phyloP scores from a whole-genome alignment of 2,329 filamentous ascomycete genomes.

The Neofusicoccum kwambonambiense region DNA sequence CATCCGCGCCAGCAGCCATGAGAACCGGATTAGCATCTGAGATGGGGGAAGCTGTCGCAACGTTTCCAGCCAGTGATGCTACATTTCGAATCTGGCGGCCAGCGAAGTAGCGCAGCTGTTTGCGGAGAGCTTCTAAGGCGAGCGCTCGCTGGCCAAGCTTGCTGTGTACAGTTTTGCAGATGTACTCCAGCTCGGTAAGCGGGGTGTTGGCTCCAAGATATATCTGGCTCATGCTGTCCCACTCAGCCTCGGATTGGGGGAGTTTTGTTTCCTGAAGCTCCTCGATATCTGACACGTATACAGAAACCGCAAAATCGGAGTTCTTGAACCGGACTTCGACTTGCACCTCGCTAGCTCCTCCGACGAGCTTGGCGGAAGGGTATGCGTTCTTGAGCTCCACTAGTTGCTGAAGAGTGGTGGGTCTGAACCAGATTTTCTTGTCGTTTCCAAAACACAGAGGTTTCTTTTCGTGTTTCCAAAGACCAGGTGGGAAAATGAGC shows the following conservation, averaged over 20 bases:
- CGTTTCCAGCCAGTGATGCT: slow-evolving; percentile 87
- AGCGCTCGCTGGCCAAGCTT: slow-evolving; percentile 37
- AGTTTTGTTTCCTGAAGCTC: slow-evolving; percentile 69
- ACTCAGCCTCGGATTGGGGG: slow-evolving; percentile 26
- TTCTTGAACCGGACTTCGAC: slow-evolving; percentile 98
- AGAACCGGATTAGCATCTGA: slow-evolving; percentile 93
- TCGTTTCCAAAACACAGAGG: slow-evolving; percentile 89
- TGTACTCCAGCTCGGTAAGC: slow-evolving; percentile 81
- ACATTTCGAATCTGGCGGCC: slow-evolving; percentile 94
- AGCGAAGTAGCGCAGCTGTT: slow-evolving; percentile 91
- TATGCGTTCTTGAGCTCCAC: slow-evolving; percentile 83
- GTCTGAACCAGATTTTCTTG: slow-evolving; percentile 87
- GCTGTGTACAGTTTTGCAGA: slow-evolving; percentile 71
- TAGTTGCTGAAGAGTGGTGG: slow-evolving; percentile 78
- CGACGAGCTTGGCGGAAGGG: slow-evolving; percentile 89
- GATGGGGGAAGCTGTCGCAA: slow-evolving; percentile 91
- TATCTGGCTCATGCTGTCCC: slow-evolving; percentile 43
- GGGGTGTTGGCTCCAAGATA: slow-evolving; percentile 89
- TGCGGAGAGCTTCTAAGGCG: slow-evolving; percentile 67
- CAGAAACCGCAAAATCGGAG: slow-evolving; percentile 81
- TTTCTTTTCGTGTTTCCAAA: slow-evolving; percentile 76
- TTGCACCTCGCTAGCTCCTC: slow-evolving; percentile 92
- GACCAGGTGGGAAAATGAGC: slow-evolving; percentile 82
- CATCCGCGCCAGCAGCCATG: slow-evolving; percentile 74
- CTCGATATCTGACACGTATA: slow-evolving; percentile 87